Evolutionary conservation across 148 eudicot genomes (phyloP).

Genomic region (Hydrangea macrophylla): DNA sequence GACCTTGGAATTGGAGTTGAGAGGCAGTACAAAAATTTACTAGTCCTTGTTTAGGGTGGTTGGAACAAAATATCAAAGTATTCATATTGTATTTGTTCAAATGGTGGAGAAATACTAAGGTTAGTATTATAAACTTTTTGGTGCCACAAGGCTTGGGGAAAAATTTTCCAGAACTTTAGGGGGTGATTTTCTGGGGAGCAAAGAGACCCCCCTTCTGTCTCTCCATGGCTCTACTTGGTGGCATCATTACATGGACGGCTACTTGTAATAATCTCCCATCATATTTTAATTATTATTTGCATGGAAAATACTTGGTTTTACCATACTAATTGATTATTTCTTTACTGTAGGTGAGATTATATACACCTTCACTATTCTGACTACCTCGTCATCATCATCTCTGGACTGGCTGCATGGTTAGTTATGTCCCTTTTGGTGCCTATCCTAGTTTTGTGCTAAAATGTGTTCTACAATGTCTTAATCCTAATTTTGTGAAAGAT

Average conservation of each 20-base stretch:
- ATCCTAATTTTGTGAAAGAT: background rate
- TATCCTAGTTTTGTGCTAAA: background rate
- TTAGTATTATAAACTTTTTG: no score
- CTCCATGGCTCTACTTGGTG: background rate
- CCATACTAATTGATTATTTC: background rate
- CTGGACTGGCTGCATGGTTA: conserved; percentile 91
- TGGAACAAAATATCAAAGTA: no score
- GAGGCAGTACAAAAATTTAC: no score
- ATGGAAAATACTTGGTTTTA: background rate
- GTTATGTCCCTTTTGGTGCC: conserved; percentile 9
- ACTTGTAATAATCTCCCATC: background rate
- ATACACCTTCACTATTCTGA: conserved; percentile 82
- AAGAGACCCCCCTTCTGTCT: no score
- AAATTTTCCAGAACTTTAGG: no score
- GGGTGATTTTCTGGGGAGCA: no score
- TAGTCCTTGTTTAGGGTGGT: no score
- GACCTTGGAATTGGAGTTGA: no score
- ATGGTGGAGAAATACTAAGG: no score
- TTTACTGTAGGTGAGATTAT: conserved; percentile 64
- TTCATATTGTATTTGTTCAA: no score
- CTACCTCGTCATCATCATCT: conserved; percentile 80
- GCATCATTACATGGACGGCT: background rate
- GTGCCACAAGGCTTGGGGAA: no score
- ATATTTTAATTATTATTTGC: conserved; percentile 8
- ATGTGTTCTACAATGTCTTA: background rate